Base-by-base conservation (phyloP, 768 basidiomycete species). In the Pisolithus tinctorius region DNA sequence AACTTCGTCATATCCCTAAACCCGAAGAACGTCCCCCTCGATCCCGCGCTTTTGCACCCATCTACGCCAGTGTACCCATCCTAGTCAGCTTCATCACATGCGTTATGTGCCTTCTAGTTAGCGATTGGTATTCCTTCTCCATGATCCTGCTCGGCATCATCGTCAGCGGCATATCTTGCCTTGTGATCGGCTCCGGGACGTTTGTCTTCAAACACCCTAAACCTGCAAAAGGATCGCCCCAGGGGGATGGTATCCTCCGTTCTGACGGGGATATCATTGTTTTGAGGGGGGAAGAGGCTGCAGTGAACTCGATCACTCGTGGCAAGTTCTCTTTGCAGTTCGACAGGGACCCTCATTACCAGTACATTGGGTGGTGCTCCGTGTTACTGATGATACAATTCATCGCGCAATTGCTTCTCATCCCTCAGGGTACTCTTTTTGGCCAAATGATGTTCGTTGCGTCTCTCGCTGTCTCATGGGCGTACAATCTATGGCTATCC, bases 381-480 rank as follows among this genome's bases (percentile, higher is more conserved):
- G 40, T 64, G 40, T 48, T 66, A 14, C 61, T 66, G 27, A 60
- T 62, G 11, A 30, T 52, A 20, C 66, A 68, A 39, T 68, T 66
- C 58, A 34, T 68, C 20, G 50, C 55, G 14, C 66, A 68, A 26
- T 50, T 68, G 1, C 54, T 68, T 25, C 57, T 71, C 44, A 54
- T 68, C 20, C 66, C 69, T 4, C 69, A 67, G 50, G 63, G 62
- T 16, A 53, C 49, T 4, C 56, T 68, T 10, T 66, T 70, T 11
- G 67, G 70, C 17, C 69, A 71, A 47, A 53, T 69, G 48, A 61
- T 71, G 64, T 70, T 71, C 44, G 49, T 70, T 30, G 49, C 54
- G 13, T 62, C 67, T 5, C 55, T 68, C 11, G 60, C 48, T 20
- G 59, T 59, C 31, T 68, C 67, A 13, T 68, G 67, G 67, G 51